Evolutionary conservation across 352 stramenopile species (phyloP), one percentile per base, ranked within the genome.

Genomic region (Phytophthora sansomeana): DNA sequence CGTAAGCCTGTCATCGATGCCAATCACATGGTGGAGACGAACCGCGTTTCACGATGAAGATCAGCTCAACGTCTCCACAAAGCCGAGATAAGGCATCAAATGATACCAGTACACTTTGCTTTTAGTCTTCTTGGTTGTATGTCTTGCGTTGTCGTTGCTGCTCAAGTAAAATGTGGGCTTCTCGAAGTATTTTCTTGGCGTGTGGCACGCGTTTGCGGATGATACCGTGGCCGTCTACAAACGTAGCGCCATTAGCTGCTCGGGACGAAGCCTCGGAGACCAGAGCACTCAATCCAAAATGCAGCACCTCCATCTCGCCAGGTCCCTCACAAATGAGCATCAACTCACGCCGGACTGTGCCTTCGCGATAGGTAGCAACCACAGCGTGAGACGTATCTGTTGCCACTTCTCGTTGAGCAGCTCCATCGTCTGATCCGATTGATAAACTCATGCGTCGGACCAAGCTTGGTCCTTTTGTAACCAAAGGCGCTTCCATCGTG

Each of bases 11-110:
- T 92, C 39, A 82, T 94, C 44, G 86, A 94, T 55, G 86, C 80
- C 6, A 92, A 94, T 61, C 82, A 94, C 83, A 91, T 92, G 86
- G 83, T 92, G 21, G 68, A 74, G 26, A 92, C 86, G 14, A 91
- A 92, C 57, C 77, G 83, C n/a, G 63, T 91, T 1, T 72, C 70
- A 53, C 68, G 74, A 46, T 88, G 44, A 52, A 35, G 39, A 66
- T 39, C 32, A 58, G 28, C 35, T 41, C 35, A 17, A 41, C 3
- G 35, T 6, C 13, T 17, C 11, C 35, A 41, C n/a, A n/a, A n/a
- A n/a, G n/a, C n/a, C n/a, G n/a, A n/a, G n/a, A n/a, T n/a, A n/a
- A n/a, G n/a, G n/a, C n/a, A n/a, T n/a, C n/a, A n/a, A n/a, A n/a
- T n/a, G n/a, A 14, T 14, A 41, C 7, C 6, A 41, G 35, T 16